Evolutionary conservation across 495 filamentous ascomycete genomes (phyloP), one percentile per base, ranked within the genome.

Genomic region (Xylaria sp.): DNA sequence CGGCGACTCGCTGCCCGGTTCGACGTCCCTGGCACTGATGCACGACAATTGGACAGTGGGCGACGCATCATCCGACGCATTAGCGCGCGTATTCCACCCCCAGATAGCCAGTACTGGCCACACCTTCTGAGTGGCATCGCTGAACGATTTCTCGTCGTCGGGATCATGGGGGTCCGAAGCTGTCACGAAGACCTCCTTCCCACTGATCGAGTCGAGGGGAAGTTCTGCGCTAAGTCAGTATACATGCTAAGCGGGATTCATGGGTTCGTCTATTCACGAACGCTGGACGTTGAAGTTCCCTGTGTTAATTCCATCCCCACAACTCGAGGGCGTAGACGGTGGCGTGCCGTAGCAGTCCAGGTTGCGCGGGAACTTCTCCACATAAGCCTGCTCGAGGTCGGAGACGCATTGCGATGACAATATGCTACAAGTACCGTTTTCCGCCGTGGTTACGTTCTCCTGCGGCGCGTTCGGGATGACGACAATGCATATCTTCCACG

Each of bases 401-500:
- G 71, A 37, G n/a, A 72, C 68, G 43, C 73, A 77, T n/a, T 77
- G 67, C 19, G 75, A 58, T 21, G 73, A 72, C 11, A 73, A 15
- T 53, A 63, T 69, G n/a, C 66, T 59, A 44, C 73, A 75, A 7
- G 67, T 72, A 37, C 75, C 68, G 40, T 74, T 46, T 29, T 69
- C 71, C 9, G 52, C 46, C 15, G 70, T 61, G 17, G 73, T 72
- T 8, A 35, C 43, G 55, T 73, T 73, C 8, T 73, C 71, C 33
- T 75, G 73, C 0, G 75, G 71, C 0, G 68, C 73, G 52, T 75
- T 70, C 3, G 75, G 73, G 9, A 77, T 44, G 11, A 77, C 67
- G n/a, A 66, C 63, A 8, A 75, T 61, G 43, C 75, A 77, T 63
- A 75, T 75, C 61, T 77, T 75, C 75, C 75, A 77, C 44, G 75